Base-by-base conservation (phyloP, 2,329 filamentous ascomycete species). In the Akanthomyces muscarius region DNA sequence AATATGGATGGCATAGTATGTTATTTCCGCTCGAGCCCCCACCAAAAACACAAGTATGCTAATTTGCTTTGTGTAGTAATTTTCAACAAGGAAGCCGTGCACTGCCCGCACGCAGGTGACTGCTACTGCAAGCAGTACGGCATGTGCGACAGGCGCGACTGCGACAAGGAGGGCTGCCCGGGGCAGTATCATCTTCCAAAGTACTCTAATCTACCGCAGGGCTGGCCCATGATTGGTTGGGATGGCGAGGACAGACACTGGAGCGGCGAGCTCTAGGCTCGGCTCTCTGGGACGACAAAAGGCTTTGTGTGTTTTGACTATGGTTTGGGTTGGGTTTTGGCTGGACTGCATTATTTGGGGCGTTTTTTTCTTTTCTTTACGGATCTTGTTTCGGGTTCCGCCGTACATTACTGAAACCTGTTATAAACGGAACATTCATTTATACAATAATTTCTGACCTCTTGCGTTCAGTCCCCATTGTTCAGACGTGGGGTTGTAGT, bases 51-150 rank as follows among this genome's bases (percentile, higher is more conserved):
- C 4, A 33, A 10, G 10, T 41, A 14, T 54, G 14, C 51, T 54
- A 33, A 54, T 33, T n/a, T 55, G 13, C n/a, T 8, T 44, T 18
- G 5, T 4, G 4, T 55, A 85, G 82, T 86, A 65, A 83, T 86
- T 13, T 87, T 86, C 67, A 83, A 83, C 60, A 82, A 84, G 66
- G 73, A 80, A 28, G 71, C 80, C 7, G 79, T 88, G 1, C 80
- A 87, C 67, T 90, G 87, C 66, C 88, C 88, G 0, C 75, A 77
- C 21, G 85, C 85, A 1, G 73, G 78, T 52, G 81, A 84, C 10
- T 90, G 87, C 70, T 89, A 89, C 71, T 90, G 88, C 74, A 83
- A 86, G 47, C 80, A 85, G 18, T 90, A 86, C 68, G 87, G 87
- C 0, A 68, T 87, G 30, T 90, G 88, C 71, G 70, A 76, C 56